Conservation (phyloP, 2,329 filamentous ascomycete species). For the Ophiosphaerella herpotricha region DNA sequence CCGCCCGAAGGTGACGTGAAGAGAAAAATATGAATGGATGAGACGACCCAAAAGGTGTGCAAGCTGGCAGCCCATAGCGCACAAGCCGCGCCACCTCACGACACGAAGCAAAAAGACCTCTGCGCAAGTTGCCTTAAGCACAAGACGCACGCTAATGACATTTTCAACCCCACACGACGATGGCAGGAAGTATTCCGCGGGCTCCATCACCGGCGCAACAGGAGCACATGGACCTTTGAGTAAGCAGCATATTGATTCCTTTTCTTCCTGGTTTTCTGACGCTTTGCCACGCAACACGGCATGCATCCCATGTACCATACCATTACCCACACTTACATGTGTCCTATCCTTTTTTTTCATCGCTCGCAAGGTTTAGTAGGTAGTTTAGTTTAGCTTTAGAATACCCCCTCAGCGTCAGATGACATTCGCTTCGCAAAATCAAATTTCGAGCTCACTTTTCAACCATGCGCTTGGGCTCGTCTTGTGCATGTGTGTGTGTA, state of each 20-base stretch:
- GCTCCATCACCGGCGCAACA: slow-evolving; percentile 21
- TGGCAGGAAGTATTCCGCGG: slow-evolving; percentile 44
- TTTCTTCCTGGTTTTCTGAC: not conserved
- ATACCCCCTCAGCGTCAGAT: not conserved
- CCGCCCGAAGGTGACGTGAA: slow-evolving; percentile 23
- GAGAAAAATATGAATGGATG: not conserved
- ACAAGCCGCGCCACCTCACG: slow-evolving; percentile 12
- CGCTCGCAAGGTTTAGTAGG: not conserved
- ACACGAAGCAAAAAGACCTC: slow-evolving; percentile 12
- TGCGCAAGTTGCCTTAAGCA: not conserved
- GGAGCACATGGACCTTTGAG: not conserved
- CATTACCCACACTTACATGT: not conserved
- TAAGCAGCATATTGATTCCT: not conserved
- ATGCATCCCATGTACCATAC: not conserved
- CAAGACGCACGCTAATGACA: not conserved
- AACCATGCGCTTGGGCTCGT: not conserved
- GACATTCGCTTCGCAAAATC: not conserved
- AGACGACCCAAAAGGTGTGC: slow-evolving; percentile 3
- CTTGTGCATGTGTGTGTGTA: not conserved
- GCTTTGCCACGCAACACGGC: not conserved
- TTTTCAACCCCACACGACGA: slow-evolving; percentile 4
- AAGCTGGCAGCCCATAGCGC: slow-evolving; percentile 17
- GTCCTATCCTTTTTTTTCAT: not conserved
- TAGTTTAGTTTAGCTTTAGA: slow-evolving; percentile 4
- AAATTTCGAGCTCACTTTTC: not conserved